These are phyloP conservation scores for Phlegmacium glaucopus DNA, from an alignment of 768 basidiomycete species.

Conservation along the genomic window DNA sequence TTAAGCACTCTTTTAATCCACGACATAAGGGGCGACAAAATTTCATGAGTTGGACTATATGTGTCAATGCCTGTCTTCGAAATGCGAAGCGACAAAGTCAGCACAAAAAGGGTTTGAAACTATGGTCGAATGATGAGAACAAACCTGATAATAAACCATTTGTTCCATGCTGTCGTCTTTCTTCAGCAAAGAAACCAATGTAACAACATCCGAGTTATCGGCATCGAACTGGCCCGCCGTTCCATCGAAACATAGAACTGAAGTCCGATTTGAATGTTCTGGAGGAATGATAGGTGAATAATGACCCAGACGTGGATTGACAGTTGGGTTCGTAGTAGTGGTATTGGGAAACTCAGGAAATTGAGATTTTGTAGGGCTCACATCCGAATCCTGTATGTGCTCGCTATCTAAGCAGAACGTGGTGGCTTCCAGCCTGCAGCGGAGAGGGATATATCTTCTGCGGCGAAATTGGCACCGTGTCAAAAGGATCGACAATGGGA, in stretches of 20 bases:
- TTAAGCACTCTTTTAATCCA: slow-evolving; percentile 37
- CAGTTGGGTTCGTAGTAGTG: too few relatives aligned
- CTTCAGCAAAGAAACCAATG: slow-evolving; percentile 47
- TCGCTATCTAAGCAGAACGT: too few relatives aligned
- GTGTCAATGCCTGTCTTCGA: slow-evolving; percentile 50
- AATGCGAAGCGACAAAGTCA: background rate
- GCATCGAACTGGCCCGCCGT: slow-evolving; percentile 50
- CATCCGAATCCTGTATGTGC: too few relatives aligned
- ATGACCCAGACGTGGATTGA: too few relatives aligned
- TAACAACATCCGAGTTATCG: slow-evolving; percentile 55
- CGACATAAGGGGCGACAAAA: slow-evolving; percentile 32
- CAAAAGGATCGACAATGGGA: too few relatives aligned
- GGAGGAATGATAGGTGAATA: slow-evolving; percentile 38
- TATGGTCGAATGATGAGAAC: background rate
- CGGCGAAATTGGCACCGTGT: too few relatives aligned
- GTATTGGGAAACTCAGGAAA: too few relatives aligned
- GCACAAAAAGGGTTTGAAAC: background rate
- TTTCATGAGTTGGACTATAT: slow-evolving; percentile 35
- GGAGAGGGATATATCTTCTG: too few relatives aligned
- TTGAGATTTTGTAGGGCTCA: too few relatives aligned
- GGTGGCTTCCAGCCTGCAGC: too few relatives aligned
- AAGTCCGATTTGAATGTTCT: slow-evolving; percentile 34
- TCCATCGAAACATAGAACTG: slow-evolving; percentile 56
- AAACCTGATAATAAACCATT: slow-evolving; percentile 57
- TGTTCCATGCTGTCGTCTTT: slow-evolving; percentile 51